These are phyloP conservation scores for Lyophyllum semitale DNA, from an alignment of 768 basidiomycete species.

Conservation along the genomic window DNA sequence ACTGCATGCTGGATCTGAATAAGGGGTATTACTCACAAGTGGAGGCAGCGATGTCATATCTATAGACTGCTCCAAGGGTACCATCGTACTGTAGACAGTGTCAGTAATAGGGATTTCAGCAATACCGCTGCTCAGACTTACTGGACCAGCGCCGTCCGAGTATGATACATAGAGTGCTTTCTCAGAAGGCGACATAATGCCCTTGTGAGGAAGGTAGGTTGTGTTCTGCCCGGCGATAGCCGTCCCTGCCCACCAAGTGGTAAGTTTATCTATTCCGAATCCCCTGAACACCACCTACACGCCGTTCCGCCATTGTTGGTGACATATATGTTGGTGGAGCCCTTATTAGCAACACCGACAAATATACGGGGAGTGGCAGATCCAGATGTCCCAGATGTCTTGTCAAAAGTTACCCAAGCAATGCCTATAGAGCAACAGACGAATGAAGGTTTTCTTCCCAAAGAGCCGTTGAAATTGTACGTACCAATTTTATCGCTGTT, in stretches of 20 bases:
- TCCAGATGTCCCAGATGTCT: constrained; percentile 54
- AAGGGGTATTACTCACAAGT: constrained; percentile 32
- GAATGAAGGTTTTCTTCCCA: neutral
- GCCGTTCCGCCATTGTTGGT: constrained; percentile 56
- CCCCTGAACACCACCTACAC: constrained; percentile 36
- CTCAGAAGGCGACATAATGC: constrained; percentile 60
- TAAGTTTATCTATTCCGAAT: neutral
- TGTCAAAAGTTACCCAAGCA: constrained; percentile 68
- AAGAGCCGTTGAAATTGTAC: constrained; percentile 3
- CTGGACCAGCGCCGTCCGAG: constrained; percentile 63
- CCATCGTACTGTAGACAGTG: constrained; percentile 49
- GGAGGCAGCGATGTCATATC: constrained; percentile 54
- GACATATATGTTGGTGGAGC: constrained; percentile 56
- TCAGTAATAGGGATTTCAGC: neutral
- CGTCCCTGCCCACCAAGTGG: constrained; percentile 39
- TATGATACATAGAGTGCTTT: constrained; percentile 61
- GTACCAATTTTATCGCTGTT: constrained; percentile 41
- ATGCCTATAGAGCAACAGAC: constrained; percentile 31
- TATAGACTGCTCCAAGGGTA: constrained; percentile 46
- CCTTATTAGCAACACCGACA: constrained; percentile 63
- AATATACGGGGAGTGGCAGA: constrained; percentile 63
- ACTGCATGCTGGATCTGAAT: neutral
- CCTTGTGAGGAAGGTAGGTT: constrained; percentile 64
- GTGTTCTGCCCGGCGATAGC: constrained; percentile 60
- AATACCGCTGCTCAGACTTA: constrained; percentile 18